Base-by-base conservation (phyloP, 2,329 filamentous ascomycete genomes). In the Talaromyces sp. region DNA sequence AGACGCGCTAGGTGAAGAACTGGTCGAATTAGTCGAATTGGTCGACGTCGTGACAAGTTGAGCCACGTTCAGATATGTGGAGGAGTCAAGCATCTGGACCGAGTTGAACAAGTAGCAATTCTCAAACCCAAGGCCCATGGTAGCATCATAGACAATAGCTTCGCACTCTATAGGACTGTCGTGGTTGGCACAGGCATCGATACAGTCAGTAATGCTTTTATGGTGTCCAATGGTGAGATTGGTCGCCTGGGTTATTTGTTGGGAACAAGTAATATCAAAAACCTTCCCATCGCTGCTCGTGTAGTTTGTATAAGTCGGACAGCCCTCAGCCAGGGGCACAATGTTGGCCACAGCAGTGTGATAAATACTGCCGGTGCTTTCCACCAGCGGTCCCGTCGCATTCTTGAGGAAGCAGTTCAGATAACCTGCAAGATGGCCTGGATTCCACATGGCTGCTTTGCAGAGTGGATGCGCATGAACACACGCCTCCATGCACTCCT, bases 101-200 rank as follows among this genome's bases (percentile, higher is more conserved):
- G 54, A 57, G 28, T 53, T 61, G 4, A 61, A 33, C 19, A 61
- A 33, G n/a, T 61, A 55, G 42, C 59, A 61, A 39, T 61, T 61
- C 19, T 57, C 59, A n/a, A 57, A 61, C 11, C 54, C 59, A 9
- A 25, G 32, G 15, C n/a, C 55, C 55, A 61, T n/a, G 4, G 54
- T 57, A 22, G 59, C 54, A 47, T 61, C 59, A 39, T 57, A 57
- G 4, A 57, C 27, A 15, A 61, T 13, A 22, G 59, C 59, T 25
- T 61, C 59, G 27, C 54, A 61, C 19, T 25, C 27, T 15, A 47
- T 9, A 28, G n/a, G 15, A 3, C 32, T 55, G 4, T 10, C 19
- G 15, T 57, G 30, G 8, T 44, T 42, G 39, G 54, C 59, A 47
- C 59, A 61, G 7, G 33, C 54, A 27, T 61, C 55, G 27, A 57